Base-by-base conservation (phyloP, 306 rosid species). In the Begonia peltatifolia region DNA sequence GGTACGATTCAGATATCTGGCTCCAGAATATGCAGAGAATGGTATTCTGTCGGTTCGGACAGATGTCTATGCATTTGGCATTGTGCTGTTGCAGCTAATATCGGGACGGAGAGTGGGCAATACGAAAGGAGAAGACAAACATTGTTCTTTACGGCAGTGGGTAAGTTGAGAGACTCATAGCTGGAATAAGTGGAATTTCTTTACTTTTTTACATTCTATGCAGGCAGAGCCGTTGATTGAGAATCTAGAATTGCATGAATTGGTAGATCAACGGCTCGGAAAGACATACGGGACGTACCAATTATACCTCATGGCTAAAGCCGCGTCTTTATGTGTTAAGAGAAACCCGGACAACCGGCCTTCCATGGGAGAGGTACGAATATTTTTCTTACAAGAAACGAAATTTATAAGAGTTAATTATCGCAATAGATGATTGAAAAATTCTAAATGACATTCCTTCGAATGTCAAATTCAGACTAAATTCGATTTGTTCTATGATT, bases 11-110 rank as follows among this genome's bases (percentile, higher is more conserved):
- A 87, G 94, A 59, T 87, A 83, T 65, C 84, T 87, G 58, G 84
- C 89, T 56, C 93, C 94, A 2, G 93, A 87, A 66, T 83, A 83
- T 63, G 93, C 80, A 30, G 96, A 80, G 63, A 76, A 76, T 0
- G 96, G 96, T 5, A 72, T 74, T 47, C 76, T 83, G 63, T 75
- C 89, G 41, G 84, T 75, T 17, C 42, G 86, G 47, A 78, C 84
- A 41, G 90, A 83, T 63, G 94, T 87, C 10, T 81, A 72, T 56
- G 73, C 87, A 25, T 81, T 69, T 70, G 96, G 93, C 50, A 64
- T 83, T 66, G 70, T 77, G 61, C 30, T 87, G 50, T 63, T 87
- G 62, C 89, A 87, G 50, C 57, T 87, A 53, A 74, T 83, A 71
- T 76, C 96, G 4, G 96, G 93, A 47, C 83, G 73, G 56, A 75